Base-by-base conservation (phyloP, 2,329 filamentous ascomycete species). In the Leptodontidium sp. region DNA sequence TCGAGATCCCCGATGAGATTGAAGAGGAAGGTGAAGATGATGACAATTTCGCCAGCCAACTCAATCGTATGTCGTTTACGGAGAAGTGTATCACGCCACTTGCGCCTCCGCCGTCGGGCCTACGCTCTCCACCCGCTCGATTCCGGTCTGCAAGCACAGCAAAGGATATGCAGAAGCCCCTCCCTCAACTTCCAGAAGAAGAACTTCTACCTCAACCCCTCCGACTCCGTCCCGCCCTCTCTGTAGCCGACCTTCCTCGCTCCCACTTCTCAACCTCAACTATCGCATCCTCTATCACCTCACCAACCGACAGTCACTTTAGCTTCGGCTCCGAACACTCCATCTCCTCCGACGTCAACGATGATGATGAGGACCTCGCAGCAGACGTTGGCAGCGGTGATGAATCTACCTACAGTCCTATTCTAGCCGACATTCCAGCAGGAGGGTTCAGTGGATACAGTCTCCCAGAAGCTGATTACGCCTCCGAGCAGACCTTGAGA, bases 41-140 rank as follows among this genome's bases (percentile, higher is more conserved):
- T 72, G 86, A 88, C 71, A 89, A 89, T 78, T 90, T 90, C 73
- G 87, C 87, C n/a, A 84, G 82, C 57, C 69, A 75, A 50, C 47
- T 73, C 11, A 70, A 65, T 57, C 67, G 66, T 47, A 59, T 71
- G 7, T 72, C 71, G 0, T 63, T 75, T 32, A 65, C 66, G 21
- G 74, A 75, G 21, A 70, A 70, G 21, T 66, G 67, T 2, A 64
- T 72, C n/a, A 78, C 76, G 14, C 55, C 58, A 29, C 66, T 78
- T 32, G 75, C 76, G 29, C 77, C 77, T 61, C 71, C 76, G 52
- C 73, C 75, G 14, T 67, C 70, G 26, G 57, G 35, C 15, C 50
- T 43, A 1, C 71, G 68, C 38, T 57, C 49, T 64, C 50, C 62
- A n/a, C 64, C 65, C 47, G 59, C 66, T 61, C 64, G 69, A n/a